Percentiles rank a stretch among this genome's conserved stretches.
These are phyloP conservation scores for Podospora anserina DNA, from an alignment of 495 filamentous ascomycete species.

Conservation along the genomic window DNA sequence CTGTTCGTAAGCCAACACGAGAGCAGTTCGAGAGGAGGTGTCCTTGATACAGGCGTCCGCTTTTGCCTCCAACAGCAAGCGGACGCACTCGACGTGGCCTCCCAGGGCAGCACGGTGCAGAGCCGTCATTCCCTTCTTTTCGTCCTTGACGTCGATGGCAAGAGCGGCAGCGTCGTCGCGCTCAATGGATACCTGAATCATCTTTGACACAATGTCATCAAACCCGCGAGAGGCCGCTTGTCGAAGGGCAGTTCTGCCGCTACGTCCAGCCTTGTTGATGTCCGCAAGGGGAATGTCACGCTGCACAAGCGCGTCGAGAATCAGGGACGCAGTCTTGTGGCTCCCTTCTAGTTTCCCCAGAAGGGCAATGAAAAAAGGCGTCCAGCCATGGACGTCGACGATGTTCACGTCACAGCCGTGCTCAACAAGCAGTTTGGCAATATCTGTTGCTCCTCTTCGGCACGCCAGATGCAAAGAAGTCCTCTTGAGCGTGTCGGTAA, in stretches of 20 bases:
- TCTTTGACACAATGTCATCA: conserved; percentile 17
- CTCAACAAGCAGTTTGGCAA: conserved; percentile 47
- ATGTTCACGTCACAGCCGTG: conserved; percentile 45
- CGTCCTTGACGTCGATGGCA: conserved; percentile 20
- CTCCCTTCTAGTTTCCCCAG: conserved; percentile 11
- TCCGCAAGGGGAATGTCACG: conserved; percentile 17
- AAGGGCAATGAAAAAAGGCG: conserved; percentile 27
- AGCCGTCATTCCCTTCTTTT: conserved; percentile 25
- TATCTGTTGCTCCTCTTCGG: conserved; percentile 42
- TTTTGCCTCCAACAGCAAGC: conserved; percentile 14
- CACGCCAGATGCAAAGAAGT: conserved; percentile 54
- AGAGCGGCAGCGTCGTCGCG: conserved; percentile 13
- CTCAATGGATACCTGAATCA: conserved; percentile 8
- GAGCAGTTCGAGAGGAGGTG: conserved; percentile 13
- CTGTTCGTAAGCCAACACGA: conserved; percentile 25
- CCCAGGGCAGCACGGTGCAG: conserved; percentile 32
- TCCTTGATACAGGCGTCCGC: conserved; percentile 16
- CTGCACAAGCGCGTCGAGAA: conserved; percentile 25
- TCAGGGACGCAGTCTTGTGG: conserved; percentile 8
- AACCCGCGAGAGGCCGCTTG: conserved; percentile 27
- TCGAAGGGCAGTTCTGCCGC: conserved; percentile 23
- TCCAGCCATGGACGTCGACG: conserved; percentile 20
- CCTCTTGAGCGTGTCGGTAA: conserved; percentile 47
- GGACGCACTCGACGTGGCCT: conserved; percentile 24
- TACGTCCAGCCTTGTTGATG: conserved; percentile 23